Percentiles rank a stretch among this genome's conserved stretches.
phyloP scores from a whole-genome alignment of 1,139 yeast species.

The Scheffersomyces cryptocercus region DNA sequence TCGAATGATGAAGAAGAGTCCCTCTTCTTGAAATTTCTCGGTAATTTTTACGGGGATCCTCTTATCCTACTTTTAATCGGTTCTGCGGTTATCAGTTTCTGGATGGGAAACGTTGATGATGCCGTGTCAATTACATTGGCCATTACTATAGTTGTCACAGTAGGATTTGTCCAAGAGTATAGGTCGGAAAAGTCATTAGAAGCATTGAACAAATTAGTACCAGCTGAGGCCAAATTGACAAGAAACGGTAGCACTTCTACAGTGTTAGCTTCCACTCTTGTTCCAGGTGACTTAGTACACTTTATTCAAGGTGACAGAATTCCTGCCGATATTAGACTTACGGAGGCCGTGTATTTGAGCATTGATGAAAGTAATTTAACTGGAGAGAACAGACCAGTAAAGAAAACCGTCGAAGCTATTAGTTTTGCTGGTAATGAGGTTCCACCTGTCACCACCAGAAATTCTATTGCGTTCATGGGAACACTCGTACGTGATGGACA shows the following conservation, averaged over 20 bases:
- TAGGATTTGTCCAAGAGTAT: constrained; percentile 95
- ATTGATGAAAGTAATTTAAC: constrained; percentile 93
- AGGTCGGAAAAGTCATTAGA: constrained; percentile 91
- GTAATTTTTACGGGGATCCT: constrained; percentile 86
- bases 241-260: constrained; percentile 74
- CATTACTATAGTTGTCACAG: constrained; percentile 85
- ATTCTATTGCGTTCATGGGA: constrained; percentile 89
- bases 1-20: constrained; percentile 75
- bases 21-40: constrained; percentile 63
- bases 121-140: constrained; percentile 89
- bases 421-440: constrained; percentile 17
- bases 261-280: constrained; percentile 82
- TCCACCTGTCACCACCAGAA: constrained; percentile 64
- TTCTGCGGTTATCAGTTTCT: constrained; percentile 78
- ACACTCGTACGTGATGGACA: constrained; percentile 93
- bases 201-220: constrained; percentile 87
- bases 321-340: constrained; percentile 88
- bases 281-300: constrained; percentile 92
- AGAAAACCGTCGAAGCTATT: constrained; percentile 50
- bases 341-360: constrained; percentile 72
- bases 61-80: constrained; percentile 83
- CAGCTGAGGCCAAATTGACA: constrained; percentile 88
- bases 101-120: constrained; percentile 93
- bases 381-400: constrained; percentile 89
- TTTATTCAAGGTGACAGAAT: constrained; percentile 90